Conservation (phyloP, 495 filamentous ascomycete species). For the Oidiodendron maius region DNA sequence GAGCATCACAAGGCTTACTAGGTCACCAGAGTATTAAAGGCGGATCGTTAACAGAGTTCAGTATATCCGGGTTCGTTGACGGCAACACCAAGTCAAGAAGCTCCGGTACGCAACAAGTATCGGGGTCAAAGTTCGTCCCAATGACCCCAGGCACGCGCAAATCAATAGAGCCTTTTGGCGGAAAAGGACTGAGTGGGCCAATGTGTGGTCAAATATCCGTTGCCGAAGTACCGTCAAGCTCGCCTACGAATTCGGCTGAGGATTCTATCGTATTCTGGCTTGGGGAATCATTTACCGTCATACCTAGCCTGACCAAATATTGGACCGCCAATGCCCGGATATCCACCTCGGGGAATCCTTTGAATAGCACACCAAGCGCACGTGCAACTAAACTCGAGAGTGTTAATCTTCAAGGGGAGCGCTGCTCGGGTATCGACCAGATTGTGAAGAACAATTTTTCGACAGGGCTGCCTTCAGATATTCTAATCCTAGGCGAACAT, state of each 20-base stretch:
- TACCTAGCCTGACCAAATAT: constrained; percentile 59
- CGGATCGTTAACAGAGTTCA: constrained; percentile 60
- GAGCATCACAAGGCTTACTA: constrained; percentile 44
- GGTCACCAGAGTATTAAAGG: constrained; percentile 60
- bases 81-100: constrained; percentile 20
- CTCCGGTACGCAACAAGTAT: constrained; percentile 30
- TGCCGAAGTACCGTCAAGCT: constrained; percentile 30
- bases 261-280: constrained; percentile 66
- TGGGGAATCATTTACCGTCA: constrained; percentile 52
- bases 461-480: constrained; percentile 40
- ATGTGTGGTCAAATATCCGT: constrained; percentile 63
- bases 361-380: constrained; percentile 40
- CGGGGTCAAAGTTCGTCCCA: constrained; percentile 59
- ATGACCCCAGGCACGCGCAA: constrained; percentile 81
- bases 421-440: constrained; percentile 52
- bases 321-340: constrained; percentile 58
- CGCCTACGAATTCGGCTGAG: constrained; percentile 45
- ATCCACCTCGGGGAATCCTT: constrained; percentile 48
- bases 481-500: constrained; percentile 60
- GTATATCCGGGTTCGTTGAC: constrained; percentile 62
- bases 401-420: constrained; percentile 59
- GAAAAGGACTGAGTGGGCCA: constrained; percentile 25
- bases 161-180: constrained; percentile 20
- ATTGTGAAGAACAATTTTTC: constrained; percentile 28
- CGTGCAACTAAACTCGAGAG: constrained; percentile 43